Percentiles rank a stretch among this genome's conserved stretches.
These are phyloP conservation scores for Suillus ampliporus DNA, from an alignment of 768 basidiomycete genomes.

Conservation along the genomic window DNA sequence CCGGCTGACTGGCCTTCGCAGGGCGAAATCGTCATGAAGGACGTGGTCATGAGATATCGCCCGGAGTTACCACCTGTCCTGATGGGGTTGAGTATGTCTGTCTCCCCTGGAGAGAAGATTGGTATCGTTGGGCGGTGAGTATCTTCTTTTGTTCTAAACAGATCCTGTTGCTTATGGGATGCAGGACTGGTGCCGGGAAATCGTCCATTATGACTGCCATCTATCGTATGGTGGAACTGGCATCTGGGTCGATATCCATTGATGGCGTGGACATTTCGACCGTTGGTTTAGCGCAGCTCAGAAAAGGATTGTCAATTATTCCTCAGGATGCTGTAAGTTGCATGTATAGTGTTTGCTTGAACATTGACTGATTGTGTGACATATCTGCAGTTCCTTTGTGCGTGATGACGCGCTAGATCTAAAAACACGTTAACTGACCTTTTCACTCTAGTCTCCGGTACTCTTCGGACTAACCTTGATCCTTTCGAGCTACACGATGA, in stretches of 20 bases:
- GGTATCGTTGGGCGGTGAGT: conserved; percentile 79
- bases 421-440: conserved; percentile 12
- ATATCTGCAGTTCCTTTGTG: conserved; percentile 51
- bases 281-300: conserved; percentile 77
- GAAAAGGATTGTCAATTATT: conserved; percentile 75
- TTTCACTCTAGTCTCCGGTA: conserved; percentile 65
- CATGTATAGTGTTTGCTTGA: conserved; percentile 23
- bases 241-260: conserved; percentile 74
- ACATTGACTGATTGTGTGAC: background rate
- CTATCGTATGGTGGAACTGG: conserved; percentile 83
- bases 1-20: conserved; percentile 72
- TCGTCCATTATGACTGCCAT: conserved; percentile 89
- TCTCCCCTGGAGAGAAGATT: conserved; percentile 85
- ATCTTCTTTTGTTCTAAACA: conserved; percentile 15
- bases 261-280: conserved; percentile 86
- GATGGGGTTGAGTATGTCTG: conserved; percentile 76
- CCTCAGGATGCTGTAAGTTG: conserved; percentile 74
- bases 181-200: conserved; percentile 85
- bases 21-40: conserved; percentile 75
- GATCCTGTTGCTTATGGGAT: conserved; percentile 1
- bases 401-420: conserved; percentile 17
- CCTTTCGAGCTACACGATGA: conserved; percentile 87
- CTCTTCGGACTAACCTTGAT: conserved; percentile 86
- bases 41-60: conserved; percentile 82
- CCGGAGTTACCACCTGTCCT: conserved; percentile 88